phyloP scores from a whole-genome alignment of 2,329 filamentous ascomycete genomes.

The Penicillium sp. region DNA sequence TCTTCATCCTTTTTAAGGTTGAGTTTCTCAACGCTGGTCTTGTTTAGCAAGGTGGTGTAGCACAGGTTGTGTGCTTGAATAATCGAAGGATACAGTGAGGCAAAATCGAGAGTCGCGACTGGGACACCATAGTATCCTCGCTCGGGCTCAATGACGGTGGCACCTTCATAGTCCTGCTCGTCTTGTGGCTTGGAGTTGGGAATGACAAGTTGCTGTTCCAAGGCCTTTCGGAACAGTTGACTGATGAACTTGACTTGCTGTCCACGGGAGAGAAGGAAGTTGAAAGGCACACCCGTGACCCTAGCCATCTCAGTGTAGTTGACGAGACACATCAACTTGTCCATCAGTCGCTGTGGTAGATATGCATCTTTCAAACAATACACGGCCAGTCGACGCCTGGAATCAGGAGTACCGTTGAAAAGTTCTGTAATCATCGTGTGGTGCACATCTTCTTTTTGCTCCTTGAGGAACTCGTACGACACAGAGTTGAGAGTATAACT shows the following conservation, averaged over 20 bases:
- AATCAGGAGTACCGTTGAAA: constrained; percentile 94
- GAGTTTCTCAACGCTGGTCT: constrained; percentile 73
- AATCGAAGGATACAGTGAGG: constrained; percentile 96
- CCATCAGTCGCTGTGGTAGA: constrained; percentile 88
- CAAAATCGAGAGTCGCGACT: constrained; percentile 96
- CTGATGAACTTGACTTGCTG: constrained; percentile 98
- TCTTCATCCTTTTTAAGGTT: constrained; percentile 83
- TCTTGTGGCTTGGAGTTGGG: constrained; percentile 75
- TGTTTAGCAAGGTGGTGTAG: constrained; percentile 90
- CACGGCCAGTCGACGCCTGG: constrained; percentile 82
- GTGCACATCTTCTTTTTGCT: constrained; percentile 98
- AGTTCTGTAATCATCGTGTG: constrained; percentile 99
- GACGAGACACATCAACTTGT: constrained; percentile 96
- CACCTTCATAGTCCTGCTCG: constrained; percentile 94
- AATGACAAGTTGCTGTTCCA: constrained; percentile 91
- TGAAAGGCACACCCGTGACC: constrained; percentile 98
- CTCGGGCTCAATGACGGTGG: constrained; percentile 94
- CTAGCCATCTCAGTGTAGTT: constrained; percentile 99
- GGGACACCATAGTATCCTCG: constrained; percentile 94
- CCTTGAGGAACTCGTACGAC: constrained; percentile 87
- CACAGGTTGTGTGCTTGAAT: constrained; percentile 99
- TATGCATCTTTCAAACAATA: constrained; percentile 99
- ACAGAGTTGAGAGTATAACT: constrained; percentile 98
- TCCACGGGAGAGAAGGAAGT: constrained; percentile 84
- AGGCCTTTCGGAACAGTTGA: constrained; percentile 90